Percentiles rank a stretch among this genome's conserved stretches.
Conservation (phyloP, 2,329 filamentous ascomycete genomes). For the Sordariomycetes sp. region DNA sequence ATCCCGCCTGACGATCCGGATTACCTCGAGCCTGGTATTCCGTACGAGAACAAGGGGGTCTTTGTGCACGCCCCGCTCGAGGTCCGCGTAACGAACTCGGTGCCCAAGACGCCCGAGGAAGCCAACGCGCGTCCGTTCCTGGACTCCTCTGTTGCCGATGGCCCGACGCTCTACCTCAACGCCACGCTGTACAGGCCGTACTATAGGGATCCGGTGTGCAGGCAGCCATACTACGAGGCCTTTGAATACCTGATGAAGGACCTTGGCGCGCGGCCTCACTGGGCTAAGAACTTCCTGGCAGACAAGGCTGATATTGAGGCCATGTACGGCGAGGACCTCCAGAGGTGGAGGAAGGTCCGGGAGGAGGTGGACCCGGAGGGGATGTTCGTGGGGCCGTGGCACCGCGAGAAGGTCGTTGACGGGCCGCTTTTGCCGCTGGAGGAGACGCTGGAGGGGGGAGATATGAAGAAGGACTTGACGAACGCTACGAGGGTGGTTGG, state of each 20-base stretch:
- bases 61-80: slow-evolving; percentile 88
- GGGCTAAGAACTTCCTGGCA: slow-evolving; percentile 81
- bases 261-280: slow-evolving; percentile 72
- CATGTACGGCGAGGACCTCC: slow-evolving; percentile 60
- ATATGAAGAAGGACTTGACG: slow-evolving; percentile 1
- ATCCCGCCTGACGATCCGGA: slow-evolving; percentile 50
- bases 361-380: slow-evolving; percentile 66
- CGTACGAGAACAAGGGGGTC: slow-evolving; percentile 66
- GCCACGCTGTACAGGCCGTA: slow-evolving; percentile 84
- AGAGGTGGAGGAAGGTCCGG: slow-evolving; percentile 57
- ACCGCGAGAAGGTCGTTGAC: slow-evolving; percentile 55
- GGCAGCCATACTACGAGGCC: slow-evolving; percentile 70
- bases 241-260: slow-evolving; percentile 90
- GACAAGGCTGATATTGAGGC: slow-evolving; percentile 48
- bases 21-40: slow-evolving; percentile 59
- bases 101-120: slow-evolving; percentile 15
- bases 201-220: slow-evolving; percentile 64
- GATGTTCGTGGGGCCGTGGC: slow-evolving; percentile 88
- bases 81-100: slow-evolving; percentile 73
- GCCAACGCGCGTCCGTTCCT: slow-evolving; percentile 34
- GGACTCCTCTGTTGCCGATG: slow-evolving; percentile 58
- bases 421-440: slow-evolving; percentile 19
- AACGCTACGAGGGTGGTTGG: slow-evolving; percentile 2
- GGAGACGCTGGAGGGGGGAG: slow-evolving; percentile 7
- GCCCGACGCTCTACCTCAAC: slow-evolving; percentile 78